Base-by-base conservation (phyloP, 352 stramenopile species). In the Plasmopara viticola region DNA sequence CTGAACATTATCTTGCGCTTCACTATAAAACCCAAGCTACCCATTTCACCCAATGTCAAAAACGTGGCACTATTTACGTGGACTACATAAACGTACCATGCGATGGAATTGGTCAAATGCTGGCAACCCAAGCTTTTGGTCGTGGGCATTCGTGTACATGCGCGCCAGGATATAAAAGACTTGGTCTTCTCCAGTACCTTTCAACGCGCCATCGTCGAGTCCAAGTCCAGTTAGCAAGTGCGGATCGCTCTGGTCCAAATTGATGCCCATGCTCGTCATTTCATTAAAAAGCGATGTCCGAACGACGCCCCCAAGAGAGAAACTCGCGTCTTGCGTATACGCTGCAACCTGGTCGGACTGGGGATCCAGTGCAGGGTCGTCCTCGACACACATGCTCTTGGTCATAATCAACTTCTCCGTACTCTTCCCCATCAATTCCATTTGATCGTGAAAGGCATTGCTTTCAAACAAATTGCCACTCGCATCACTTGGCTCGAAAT, bases 91-190 rank as follows among this genome's bases (percentile, higher is more conserved):
- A 69, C 70, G 57, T 72, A 90, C 80, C 75, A 93, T 84, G 59
- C 78, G 75, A 53, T 89, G 77, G 35, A 87, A 89, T 49, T 87
- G 75, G 39, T 93, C 79, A 34, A 93, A 93, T 12, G 82, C 79
- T n/a, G 82, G 77, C 13, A 93, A 53, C 4, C 82, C 82, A 20
- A 93, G 68, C 60, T 88, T 93, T 43, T 78, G 73, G 40, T 71
- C 65, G 44, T 78, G 66, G 1, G 58, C 63, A 51, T 84, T 78
- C 44, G 77, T 84, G 62, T 87, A 90, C 79, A 90, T 90, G 28
- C 70, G 65, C 30, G 79, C 79, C 29, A 90, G 59, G 42, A 90
- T 90, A 68, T 87, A 87, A 51, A 84, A 87, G n/a, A 90, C 79
- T 49, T 86, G 66, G 33, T 87, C 79, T 69, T 90, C 79, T 35